A percentile compares a stretch with the other conserved stretches of the same genome.
These are phyloP conservation scores for Podospora conica DNA, from an alignment of 495 filamentous ascomycete genomes.

Conservation along the genomic window DNA sequence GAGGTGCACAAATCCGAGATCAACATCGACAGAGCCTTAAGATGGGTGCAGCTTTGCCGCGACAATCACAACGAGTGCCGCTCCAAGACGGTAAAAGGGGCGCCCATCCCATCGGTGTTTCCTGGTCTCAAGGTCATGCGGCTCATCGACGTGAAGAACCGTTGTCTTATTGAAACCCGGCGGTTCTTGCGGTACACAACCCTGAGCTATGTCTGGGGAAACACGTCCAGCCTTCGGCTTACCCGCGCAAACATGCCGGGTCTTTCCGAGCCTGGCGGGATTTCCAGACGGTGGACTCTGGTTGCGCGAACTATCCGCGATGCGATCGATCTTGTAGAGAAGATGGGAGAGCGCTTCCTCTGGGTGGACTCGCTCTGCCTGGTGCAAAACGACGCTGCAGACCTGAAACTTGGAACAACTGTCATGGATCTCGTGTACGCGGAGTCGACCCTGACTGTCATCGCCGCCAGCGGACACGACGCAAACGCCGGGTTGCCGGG, in stretches of 20 bases:
- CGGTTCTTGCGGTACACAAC: neutral
- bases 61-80: too few species aligned
- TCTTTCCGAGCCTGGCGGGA: neutral
- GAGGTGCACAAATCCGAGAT: too few species aligned
- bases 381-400: constrained; percentile 6
- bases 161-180: neutral
- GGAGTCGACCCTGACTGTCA: constrained; percentile 3
- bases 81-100: too few species aligned
- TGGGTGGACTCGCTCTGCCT: constrained; percentile 17
- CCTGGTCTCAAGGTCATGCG: neutral
- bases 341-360: constrained; percentile 8
- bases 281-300: neutral
- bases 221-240: neutral
- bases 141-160: neutral
- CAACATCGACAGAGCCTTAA: too few species aligned
- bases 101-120: neutral
- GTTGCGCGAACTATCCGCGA: constrained; percentile 6
- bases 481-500: constrained; percentile 9
- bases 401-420: neutral
- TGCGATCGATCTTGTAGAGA: neutral
- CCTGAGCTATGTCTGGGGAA: constrained; percentile 11
- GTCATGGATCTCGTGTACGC: constrained; percentile 12
- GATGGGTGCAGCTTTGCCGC: too few species aligned
- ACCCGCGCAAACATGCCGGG: neutral
- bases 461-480: constrained; percentile 9